Percentiles rank a stretch among this genome's conserved stretches.
Evolutionary conservation across 768 basidiomycete genomes (phyloP).

Genomic region (Gyrodon lividus): DNA sequence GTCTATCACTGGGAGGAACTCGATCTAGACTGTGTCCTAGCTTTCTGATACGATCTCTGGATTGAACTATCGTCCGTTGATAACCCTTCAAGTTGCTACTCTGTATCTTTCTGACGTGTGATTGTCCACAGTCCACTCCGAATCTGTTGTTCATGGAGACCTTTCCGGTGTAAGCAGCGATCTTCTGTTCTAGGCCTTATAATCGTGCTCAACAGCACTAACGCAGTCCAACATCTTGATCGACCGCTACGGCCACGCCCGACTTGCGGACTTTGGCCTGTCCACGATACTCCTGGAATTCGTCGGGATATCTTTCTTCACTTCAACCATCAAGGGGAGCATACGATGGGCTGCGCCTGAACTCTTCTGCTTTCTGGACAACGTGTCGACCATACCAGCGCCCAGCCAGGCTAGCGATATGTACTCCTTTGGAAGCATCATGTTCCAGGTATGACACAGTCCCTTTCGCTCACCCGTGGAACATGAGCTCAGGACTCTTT

Average conservation of each 20-base stretch:
- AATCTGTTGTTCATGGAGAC: slow-evolving; percentile 5
- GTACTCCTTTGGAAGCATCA: slow-evolving; percentile 38
- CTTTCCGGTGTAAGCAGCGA: slow-evolving; percentile 1
- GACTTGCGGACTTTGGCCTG: slow-evolving; percentile 45
- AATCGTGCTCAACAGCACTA: not conserved
- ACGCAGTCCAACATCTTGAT: slow-evolving; percentile 28
- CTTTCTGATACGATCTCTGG: not conserved
- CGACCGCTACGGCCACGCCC: slow-evolving; percentile 36
- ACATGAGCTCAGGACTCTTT: not conserved
- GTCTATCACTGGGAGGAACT: slow-evolving; percentile 2
- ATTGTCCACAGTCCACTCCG: not conserved
- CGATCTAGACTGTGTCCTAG: not conserved
- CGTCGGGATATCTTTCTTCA: slow-evolving; percentile 27
- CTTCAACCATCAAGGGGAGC: slow-evolving; percentile 35
- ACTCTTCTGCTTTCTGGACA: not conserved
- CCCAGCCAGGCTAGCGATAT: slow-evolving; percentile 37
- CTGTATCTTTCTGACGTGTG: not conserved
- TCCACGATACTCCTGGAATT: slow-evolving; percentile 41
- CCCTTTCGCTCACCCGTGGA: not conserved
- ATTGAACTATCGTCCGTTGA: not conserved
- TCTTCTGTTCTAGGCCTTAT: not conserved
- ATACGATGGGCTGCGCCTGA: slow-evolving; percentile 44
- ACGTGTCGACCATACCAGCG: no score
- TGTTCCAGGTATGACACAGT: slow-evolving; percentile 2
- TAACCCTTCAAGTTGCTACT: not conserved